A percentile compares a stretch with the other conserved stretches of the same genome.
These are phyloP conservation scores for Pugionium cornutum DNA, from an alignment of 345 rosid genomes.

Conservation along the genomic window DNA sequence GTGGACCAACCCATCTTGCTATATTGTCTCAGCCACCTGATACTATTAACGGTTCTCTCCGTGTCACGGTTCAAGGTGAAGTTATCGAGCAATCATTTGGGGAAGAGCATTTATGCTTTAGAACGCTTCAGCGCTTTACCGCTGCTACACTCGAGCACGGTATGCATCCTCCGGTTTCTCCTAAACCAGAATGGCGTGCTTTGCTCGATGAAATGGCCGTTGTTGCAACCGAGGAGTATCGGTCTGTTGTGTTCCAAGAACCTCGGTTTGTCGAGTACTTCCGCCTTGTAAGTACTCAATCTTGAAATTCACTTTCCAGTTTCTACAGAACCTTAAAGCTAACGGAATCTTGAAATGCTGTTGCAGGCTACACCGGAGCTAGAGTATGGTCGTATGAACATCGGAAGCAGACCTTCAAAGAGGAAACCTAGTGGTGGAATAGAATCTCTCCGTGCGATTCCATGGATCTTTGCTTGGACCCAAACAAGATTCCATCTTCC, in stretches of 20 bases:
- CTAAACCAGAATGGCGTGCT: conserved; percentile 94
- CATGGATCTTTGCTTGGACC: conserved; percentile 99
- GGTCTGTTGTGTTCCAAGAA: conserved; percentile 85
- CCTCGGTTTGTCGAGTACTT: conserved; percentile 97
- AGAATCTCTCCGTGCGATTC: conserved; percentile 97
- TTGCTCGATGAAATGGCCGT: conserved; percentile 92
- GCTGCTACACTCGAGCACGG: conserved; percentile 99
- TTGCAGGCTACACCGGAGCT: conserved; percentile 94
- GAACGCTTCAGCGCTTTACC: conserved; percentile 90
- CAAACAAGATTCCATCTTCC: conserved; percentile 99
- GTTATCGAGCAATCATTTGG: conserved; percentile 97
- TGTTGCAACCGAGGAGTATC: conserved; percentile 82
- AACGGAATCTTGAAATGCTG: neutral
- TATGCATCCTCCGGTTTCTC: conserved; percentile 88
- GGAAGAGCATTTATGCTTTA: conserved; percentile 89
- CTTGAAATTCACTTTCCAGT: conserved; percentile 6
- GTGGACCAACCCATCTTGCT: conserved; percentile 99
- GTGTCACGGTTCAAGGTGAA: conserved; percentile 97
- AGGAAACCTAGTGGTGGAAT: conserved; percentile 96
- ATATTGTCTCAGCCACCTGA: conserved; percentile 99
- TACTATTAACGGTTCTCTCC: conserved; percentile 87
- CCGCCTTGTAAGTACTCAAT: conserved; percentile 68
- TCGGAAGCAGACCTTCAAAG: conserved; percentile 97
- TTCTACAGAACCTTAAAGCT: conserved; percentile 7
- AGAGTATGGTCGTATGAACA: conserved; percentile 98